Evolutionary conservation across 2,329 filamentous ascomycete genomes (phyloP).

Genomic region (Epichloe coenophiala): DNA sequence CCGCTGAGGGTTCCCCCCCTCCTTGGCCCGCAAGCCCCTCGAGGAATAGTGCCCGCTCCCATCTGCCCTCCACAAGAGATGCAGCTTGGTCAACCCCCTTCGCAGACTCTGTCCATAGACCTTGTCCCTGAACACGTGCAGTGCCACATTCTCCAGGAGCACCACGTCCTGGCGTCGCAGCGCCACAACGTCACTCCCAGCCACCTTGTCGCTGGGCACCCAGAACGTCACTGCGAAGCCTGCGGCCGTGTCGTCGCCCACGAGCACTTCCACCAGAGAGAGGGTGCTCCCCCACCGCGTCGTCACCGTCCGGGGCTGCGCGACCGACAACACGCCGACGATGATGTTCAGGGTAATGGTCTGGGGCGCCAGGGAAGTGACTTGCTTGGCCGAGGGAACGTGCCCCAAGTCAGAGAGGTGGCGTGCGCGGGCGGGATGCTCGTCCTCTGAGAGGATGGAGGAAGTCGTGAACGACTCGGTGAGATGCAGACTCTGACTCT

Average conservation of each 20-base stretch:
- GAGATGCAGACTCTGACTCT: slow-evolving; percentile 13
- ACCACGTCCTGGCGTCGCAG: slow-evolving; percentile 64
- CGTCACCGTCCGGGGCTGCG: slow-evolving; percentile 51
- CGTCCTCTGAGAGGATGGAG: slow-evolving; percentile 10
- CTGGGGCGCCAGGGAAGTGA: slow-evolving; percentile 58
- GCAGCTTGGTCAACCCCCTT: slow-evolving; percentile 55
- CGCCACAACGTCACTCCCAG: slow-evolving; percentile 19
- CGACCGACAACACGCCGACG: slow-evolving; percentile 63
- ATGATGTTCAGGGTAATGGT: slow-evolving; percentile 74
- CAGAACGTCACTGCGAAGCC: slow-evolving; percentile 79
- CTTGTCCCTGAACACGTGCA: slow-evolving; percentile 59
- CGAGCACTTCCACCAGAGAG: slow-evolving; percentile 60
- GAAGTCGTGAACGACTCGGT: slow-evolving; percentile 11
- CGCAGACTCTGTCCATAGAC: slow-evolving; percentile 79
- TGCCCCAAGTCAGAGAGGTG: slow-evolving; percentile 45
- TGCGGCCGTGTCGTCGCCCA: slow-evolving; percentile 74
- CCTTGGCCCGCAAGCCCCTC: slow-evolving; percentile 28
- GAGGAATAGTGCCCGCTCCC: slow-evolving; percentile 42
- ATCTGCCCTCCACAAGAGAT: slow-evolving; percentile 46
- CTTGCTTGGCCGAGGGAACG: slow-evolving; percentile 53
- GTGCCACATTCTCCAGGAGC: slow-evolving; percentile 63
- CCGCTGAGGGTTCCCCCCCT: slow-evolving; percentile 30
- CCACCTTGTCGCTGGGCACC: slow-evolving; percentile 37
- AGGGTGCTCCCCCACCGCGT: slow-evolving; percentile 52
- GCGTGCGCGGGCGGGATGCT: slow-evolving; percentile 14